A percentile compares a stretch with the other conserved stretches of the same genome.
phyloP scores from a whole-genome alignment of 257 asterid species.

The Coffea canephora region DNA sequence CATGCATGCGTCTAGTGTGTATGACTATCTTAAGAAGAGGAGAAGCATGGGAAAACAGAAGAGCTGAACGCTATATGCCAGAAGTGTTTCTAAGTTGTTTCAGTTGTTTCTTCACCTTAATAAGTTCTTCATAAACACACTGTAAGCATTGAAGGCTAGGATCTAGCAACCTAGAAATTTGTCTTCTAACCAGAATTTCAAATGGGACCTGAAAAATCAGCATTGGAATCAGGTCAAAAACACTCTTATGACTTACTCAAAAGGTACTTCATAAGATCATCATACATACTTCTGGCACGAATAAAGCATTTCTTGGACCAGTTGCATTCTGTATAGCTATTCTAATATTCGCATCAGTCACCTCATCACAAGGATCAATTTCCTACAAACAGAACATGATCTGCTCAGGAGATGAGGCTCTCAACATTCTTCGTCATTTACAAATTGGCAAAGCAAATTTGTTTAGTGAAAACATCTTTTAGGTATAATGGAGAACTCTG shows the following conservation, averaged over 20 bases:
- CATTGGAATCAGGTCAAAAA: neutral
- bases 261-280: neutral
- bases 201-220: conserved; percentile 58
- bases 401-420: neutral
- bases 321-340: conserved; percentile 78
- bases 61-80: neutral
- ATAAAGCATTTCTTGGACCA: conserved; percentile 67
- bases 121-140: conserved; percentile 69
- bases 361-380: conserved; percentile 78
- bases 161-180: conserved; percentile 71
- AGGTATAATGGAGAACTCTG: too few species aligned
- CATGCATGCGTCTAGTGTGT: neutral
- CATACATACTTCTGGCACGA: conserved; percentile 67
- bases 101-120: conserved; percentile 46
- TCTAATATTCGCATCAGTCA: conserved; percentile 72
- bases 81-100: neutral
- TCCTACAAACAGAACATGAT: conserved; percentile 42
- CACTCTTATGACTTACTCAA: neutral
- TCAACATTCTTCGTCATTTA: neutral
- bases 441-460: too few species aligned
- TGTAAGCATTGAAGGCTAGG: conserved; percentile 83
- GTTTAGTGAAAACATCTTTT: too few species aligned
- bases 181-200: conserved; percentile 74
- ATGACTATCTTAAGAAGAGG: neutral
- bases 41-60: neutral